Conservation (phyloP, 2,329 filamentous ascomycete genomes). For the Colletotrichum trifolii region DNA sequence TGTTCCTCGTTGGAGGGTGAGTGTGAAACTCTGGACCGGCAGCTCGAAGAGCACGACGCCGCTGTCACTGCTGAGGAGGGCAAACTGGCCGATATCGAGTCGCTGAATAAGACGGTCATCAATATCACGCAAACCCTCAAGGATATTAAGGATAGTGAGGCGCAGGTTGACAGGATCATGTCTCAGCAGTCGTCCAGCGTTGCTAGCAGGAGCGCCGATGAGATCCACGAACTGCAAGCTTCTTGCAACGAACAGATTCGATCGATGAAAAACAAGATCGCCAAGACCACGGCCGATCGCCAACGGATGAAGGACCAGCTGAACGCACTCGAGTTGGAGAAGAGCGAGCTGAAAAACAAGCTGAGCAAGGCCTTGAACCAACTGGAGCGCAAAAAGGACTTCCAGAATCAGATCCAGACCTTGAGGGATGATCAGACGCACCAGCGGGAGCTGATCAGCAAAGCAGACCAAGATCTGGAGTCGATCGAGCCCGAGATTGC, state of each 20-base stretch:
- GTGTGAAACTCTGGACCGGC: constrained; percentile 67
- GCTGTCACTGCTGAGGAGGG: constrained; percentile 72
- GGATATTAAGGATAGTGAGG: constrained; percentile 77
- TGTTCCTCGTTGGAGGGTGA: constrained; percentile 71
- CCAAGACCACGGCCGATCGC: constrained; percentile 74
- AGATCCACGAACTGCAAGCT: constrained; percentile 83
- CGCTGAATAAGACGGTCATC: constrained; percentile 78
- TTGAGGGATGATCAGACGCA: constrained; percentile 75
- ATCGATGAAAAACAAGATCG: constrained; percentile 69
- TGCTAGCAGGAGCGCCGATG: constrained; percentile 77
- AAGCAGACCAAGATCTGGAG: constrained; percentile 78
- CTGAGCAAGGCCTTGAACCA: constrained; percentile 77
- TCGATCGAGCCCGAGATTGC: constrained; percentile 79
- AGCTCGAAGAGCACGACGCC: constrained; percentile 76
- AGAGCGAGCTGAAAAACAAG: constrained; percentile 79
- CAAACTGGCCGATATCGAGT: constrained; percentile 78
- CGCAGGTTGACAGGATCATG: constrained; percentile 79
- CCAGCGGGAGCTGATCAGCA: constrained; percentile 76
- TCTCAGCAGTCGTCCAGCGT: constrained; percentile 79
- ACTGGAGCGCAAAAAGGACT: constrained; percentile 81
- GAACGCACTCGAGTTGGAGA: constrained; percentile 78
- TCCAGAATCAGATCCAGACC: constrained; percentile 78
- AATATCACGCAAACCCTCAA: constrained; percentile 78
- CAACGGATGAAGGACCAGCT: constrained; percentile 78
- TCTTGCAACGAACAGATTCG: constrained; percentile 75